A percentile compares a stretch with the other conserved stretches of the same genome.
Evolutionary conservation across 345 rosid species (phyloP).

Genomic region (Theobroma cacao): DNA sequence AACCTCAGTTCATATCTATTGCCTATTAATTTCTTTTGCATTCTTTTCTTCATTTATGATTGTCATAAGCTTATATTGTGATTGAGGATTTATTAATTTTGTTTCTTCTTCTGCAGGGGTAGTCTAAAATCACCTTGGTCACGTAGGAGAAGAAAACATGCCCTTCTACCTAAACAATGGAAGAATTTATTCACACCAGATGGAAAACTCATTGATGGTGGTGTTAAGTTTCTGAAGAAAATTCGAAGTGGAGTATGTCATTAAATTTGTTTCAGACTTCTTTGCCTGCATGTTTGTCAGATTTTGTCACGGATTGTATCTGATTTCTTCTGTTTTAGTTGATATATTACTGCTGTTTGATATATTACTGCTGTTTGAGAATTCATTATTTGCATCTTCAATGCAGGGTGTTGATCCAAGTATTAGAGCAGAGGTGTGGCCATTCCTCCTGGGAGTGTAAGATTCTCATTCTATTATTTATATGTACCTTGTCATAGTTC

Average conservation of each 20-base stretch:
- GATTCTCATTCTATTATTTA: constrained; percentile 18
- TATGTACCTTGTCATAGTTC: background rate
- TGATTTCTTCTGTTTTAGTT: background rate
- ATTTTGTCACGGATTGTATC: constrained; percentile 1
- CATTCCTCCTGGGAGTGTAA: constrained; percentile 96
- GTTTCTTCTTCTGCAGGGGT: constrained; percentile 44
- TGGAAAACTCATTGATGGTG: constrained; percentile 77
- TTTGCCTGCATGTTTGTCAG: background rate
- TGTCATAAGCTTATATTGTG: constrained; percentile 13
- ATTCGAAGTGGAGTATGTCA: constrained; percentile 89
- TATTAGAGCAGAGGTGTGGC: constrained; percentile 94
- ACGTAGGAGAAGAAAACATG: constrained; percentile 77
- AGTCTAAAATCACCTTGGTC: constrained; percentile 92
- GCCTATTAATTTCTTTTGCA: background rate
- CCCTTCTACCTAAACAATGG: constrained; percentile 80
- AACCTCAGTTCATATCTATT: background rate
- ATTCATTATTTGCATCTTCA: constrained; percentile 9
- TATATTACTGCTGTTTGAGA: constrained; percentile 12
- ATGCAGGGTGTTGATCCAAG: constrained; percentile 87
- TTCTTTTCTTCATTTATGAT: background rate
- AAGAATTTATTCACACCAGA: constrained; percentile 61
- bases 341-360: too few species aligned
- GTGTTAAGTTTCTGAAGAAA: constrained; percentile 81
- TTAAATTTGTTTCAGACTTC: background rate
- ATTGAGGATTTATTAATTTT: background rate